phyloP scores from a whole-genome alignment of 2,329 filamentous ascomycete species.

The Fusarium sp. region DNA sequence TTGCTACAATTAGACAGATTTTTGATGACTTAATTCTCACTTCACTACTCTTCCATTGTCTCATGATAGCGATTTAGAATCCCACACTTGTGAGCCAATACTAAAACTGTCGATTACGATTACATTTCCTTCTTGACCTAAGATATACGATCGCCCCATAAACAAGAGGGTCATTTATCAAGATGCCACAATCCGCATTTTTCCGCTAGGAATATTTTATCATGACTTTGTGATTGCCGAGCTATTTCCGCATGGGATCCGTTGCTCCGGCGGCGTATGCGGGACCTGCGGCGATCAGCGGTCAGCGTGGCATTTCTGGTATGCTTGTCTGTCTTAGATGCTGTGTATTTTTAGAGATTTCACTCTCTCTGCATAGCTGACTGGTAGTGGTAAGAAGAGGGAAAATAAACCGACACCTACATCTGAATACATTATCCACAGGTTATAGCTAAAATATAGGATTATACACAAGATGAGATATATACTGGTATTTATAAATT shows the following conservation, averaged over 20 bases:
- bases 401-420: no score
- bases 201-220: background rate
- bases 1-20: conserved; percentile 26
- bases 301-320: conserved; percentile 2
- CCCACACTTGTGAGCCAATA: conserved; percentile 22
- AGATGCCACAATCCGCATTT: background rate
- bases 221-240: conserved; percentile 35
- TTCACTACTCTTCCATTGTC: background rate
- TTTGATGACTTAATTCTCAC: conserved; percentile 21
- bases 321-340: conserved; percentile 5
- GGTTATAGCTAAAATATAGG: no score
- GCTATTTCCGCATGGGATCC: conserved; percentile 42
- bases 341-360: conserved; percentile 15
- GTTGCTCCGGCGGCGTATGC: conserved; percentile 38
- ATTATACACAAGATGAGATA: no score
- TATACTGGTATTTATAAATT: no score
- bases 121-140: conserved; percentile 9
- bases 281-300: conserved; percentile 38
- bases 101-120: conserved; percentile 20
- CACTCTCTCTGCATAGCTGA: background rate
- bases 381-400: no score
- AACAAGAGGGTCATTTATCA: background rate
- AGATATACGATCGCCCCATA: conserved; percentile 19
- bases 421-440: no score
- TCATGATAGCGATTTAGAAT: conserved; percentile 16